Base-by-base conservation (phyloP, 202 grass and related monocot genomes). In the Schoenoplectus triqueter region DNA sequence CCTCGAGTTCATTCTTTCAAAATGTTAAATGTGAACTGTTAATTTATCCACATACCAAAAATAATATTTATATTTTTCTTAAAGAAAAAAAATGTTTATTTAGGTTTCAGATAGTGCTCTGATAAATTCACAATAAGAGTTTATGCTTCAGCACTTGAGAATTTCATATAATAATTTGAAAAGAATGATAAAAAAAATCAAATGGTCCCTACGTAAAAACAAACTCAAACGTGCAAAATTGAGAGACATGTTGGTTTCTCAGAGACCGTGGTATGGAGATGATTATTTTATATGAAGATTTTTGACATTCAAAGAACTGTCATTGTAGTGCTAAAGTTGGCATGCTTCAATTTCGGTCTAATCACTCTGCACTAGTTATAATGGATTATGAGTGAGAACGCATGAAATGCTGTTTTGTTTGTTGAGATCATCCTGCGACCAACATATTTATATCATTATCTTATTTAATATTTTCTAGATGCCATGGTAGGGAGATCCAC, bases 371-470 rank as follows among this genome's bases (percentile, higher is more conserved):
- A 44, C 31, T 61, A 41, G 7, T 15, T 31, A 31, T 31, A 78
- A 60, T 78, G 74, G 74, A 10, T 44, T 78, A 60, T 6, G 31
- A 78, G 54, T 78, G 54, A 78, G 74, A 78, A 78, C 54, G 74
- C 74, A 78, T 10, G 46, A 60, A 4, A 74, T 10, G 56, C 56
- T 31, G 1, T 6, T 78, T 15, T 55, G 13, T 18, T 1, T 31
- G 31, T 20, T 49, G 44, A 75, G 2, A 50, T 74, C 31, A 19
- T 54, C 1, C 42, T 78, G 42, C 52, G 54, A 21, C 69, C 73
- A 41, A 73, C 4, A 77, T 77, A 7, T 54, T 6, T 18, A 74
- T 54, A 56, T 40, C 8, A 54, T 50, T 13, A 57, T 1, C 5
- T 0, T n/a, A 39, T 59, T 77, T 1, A 73, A 51, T 5, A 57